These are phyloP conservation scores for Intubia oerlemansii DNA, from an alignment of 2,329 filamentous ascomycete genomes.

Conservation along the genomic window DNA sequence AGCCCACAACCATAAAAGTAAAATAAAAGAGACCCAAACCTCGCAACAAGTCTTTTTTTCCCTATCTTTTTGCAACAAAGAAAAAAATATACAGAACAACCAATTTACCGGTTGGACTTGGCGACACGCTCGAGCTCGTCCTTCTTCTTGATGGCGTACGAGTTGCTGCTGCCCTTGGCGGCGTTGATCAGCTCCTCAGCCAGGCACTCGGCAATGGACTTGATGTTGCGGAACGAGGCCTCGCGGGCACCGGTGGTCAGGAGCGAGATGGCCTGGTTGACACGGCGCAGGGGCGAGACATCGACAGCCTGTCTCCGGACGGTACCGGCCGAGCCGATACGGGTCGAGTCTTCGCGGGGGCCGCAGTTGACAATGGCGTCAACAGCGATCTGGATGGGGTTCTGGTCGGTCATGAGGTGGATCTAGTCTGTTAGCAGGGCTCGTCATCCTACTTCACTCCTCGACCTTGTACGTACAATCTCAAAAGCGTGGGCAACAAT, in stretches of 20 bases:
- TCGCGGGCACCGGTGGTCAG: conserved; percentile 98
- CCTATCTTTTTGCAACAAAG: no score
- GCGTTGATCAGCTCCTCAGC: conserved; percentile 99
- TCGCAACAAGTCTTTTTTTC: no score
- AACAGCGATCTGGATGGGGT: conserved; percentile 98
- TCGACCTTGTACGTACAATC: conserved; percentile 44
- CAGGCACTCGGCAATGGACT: conserved; percentile 98
- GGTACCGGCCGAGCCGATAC: conserved; percentile 98
- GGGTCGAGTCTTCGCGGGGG: conserved; percentile 98
- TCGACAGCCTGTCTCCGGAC: conserved; percentile 99
- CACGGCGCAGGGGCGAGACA: conserved; percentile 96
- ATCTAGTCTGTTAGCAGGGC: conserved; percentile 33
- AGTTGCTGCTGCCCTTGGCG: conserved; percentile 99
- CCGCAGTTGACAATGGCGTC: conserved; percentile 99
- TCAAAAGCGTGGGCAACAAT: conserved; percentile 98
- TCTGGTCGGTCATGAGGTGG: conserved; percentile 99
- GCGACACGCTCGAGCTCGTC: conserved; percentile 99
- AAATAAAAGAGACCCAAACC: neutral
- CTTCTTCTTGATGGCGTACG: conserved; percentile 99
- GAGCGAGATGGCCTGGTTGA: conserved; percentile 99
- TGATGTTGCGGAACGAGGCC: conserved; percentile 99
- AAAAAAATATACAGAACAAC: no score
- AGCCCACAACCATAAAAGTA: no score
- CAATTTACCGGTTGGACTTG: conserved; percentile 97
- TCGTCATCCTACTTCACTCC: neutral